Evolutionary conservation across 805 yeast species (phyloP), one percentile per base, ranked within the genome.

Genomic region (Hanseniaspora pseudoguilliermondii): DNA sequence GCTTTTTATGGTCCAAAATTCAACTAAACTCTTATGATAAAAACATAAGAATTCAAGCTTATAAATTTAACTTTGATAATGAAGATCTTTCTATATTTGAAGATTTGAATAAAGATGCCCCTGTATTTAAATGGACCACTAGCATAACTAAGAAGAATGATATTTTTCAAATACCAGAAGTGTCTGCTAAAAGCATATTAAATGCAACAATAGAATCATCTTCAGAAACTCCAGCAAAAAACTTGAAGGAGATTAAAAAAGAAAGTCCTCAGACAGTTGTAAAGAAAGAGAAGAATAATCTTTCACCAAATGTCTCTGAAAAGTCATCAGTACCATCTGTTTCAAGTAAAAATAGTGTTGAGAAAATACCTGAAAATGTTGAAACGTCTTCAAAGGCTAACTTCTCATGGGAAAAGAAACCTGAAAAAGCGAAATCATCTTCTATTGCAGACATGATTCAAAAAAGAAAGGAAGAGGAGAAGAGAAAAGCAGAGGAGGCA

Each of bases 241-340:
- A 58, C 54, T 18, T 58, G 3, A 32, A 32, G 13, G 50, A 49
- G 53, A 54, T 27, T 57, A 61, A 32, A 60, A 60, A 59, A 62
- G 63, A 16, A 66, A 65, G 36, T 57, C 56, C 61, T 57, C 67
- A 68, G 3, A 10, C 40, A 23, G 44, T 23, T 34, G 57, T 57
- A 57, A 32, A 10, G 5, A 13, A 32, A 10, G 54, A 61, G 41
- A 54, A 61, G 34, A 27, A 62, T 23, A 60, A 57, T 44, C 61
- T 59, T 32, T 59, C 58, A 46, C 50, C 54, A 41, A 27, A 23
- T 49, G 44, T 36, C 16, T n/a, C 41, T 43, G 47, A 43, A 27
- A 27, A 43, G 21, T 5, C 25, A 16, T n/a, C n/a, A n/a, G 32
- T 39, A 20, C 1, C 20, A 16, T 6, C 18, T 11, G 20, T 21